A percentile compares a stretch with the other conserved stretches of the same genome.
These are phyloP conservation scores for Yamadazyma spencermartinsiae DNA, from an alignment of 1,139 yeast species.

Conservation along the genomic window DNA sequence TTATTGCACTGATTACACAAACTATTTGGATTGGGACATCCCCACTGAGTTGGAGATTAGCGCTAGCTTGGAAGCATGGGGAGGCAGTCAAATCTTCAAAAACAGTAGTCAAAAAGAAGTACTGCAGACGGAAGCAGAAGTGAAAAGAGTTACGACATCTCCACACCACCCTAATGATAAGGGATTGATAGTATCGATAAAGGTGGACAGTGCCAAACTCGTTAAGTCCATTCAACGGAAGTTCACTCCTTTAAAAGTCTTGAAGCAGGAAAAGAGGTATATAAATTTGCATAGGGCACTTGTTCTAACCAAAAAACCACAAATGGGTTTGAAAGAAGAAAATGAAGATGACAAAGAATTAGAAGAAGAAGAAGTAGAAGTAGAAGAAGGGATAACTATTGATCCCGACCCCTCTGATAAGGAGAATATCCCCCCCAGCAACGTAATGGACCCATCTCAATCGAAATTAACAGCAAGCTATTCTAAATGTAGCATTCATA, in stretches of 20 bases:
- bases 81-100: too few relatives aligned
- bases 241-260: neutral
- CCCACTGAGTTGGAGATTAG: neutral
- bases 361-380: too few relatives aligned
- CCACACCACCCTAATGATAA: too few relatives aligned
- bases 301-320: too few relatives aligned
- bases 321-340: too few relatives aligned
- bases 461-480: conserved; percentile 11
- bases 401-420: neutral
- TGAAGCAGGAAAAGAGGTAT: neutral
- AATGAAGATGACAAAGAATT: too few relatives aligned
- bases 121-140: too few relatives aligned
- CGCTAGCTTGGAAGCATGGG: neutral
- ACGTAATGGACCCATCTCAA: neutral
- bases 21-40: neutral
- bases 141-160: too few relatives aligned
- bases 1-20: neutral
- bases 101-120: too few relatives aligned
- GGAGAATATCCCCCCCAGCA: neutral
- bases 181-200: neutral
- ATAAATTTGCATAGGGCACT: too few relatives aligned
- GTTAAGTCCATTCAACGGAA: neutral
- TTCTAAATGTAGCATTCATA: conserved; percentile 14
- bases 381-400: too few relatives aligned
- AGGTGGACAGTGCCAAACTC: neutral